Evolutionary conservation across 208 protist genomes (phyloP).

Genomic region (Porcisia hertigi): DNA sequence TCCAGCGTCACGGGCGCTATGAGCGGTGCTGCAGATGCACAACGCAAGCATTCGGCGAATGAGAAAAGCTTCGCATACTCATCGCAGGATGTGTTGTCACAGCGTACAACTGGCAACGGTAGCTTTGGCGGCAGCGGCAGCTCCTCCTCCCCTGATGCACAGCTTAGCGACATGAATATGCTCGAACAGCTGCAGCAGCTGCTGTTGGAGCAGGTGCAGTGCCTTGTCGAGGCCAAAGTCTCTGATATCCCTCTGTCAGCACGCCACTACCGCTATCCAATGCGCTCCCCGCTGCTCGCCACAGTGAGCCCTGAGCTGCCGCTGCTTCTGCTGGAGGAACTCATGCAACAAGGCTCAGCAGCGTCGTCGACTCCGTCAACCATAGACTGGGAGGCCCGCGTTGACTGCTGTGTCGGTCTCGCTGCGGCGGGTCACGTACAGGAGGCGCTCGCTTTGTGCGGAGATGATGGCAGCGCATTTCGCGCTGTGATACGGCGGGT

Average conservation of each 20-base stretch:
- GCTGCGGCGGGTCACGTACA: constrained; percentile 34
- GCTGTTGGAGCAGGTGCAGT: constrained; percentile 66
- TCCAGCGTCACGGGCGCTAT: background rate
- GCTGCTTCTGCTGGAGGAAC: constrained; percentile 50
- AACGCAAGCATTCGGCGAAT: background rate
- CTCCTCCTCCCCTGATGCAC: background rate
- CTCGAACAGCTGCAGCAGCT: constrained; percentile 41
- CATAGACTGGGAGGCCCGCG: constrained; percentile 22
- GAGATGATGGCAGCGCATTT: constrained; percentile 27
- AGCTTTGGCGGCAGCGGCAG: background rate
- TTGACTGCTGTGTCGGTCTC: constrained; percentile 46
- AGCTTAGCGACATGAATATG: constrained; percentile 15
- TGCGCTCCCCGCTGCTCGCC: constrained; percentile 52
- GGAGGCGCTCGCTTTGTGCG: constrained; percentile 35
- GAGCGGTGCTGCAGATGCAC: background rate
- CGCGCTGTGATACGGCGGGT: constrained; percentile 26
- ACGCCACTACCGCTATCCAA: constrained; percentile 51
- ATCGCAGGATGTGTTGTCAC: background rate
- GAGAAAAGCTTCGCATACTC: background rate
- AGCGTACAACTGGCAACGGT: background rate
- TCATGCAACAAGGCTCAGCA: constrained; percentile 6
- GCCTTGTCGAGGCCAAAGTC: constrained; percentile 62
- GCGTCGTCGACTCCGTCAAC: background rate
- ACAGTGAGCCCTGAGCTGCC: constrained; percentile 43
- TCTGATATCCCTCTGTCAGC: constrained; percentile 39